Conservation (phyloP, 2,329 filamentous ascomycete genomes). For the Xylaria sp. region DNA sequence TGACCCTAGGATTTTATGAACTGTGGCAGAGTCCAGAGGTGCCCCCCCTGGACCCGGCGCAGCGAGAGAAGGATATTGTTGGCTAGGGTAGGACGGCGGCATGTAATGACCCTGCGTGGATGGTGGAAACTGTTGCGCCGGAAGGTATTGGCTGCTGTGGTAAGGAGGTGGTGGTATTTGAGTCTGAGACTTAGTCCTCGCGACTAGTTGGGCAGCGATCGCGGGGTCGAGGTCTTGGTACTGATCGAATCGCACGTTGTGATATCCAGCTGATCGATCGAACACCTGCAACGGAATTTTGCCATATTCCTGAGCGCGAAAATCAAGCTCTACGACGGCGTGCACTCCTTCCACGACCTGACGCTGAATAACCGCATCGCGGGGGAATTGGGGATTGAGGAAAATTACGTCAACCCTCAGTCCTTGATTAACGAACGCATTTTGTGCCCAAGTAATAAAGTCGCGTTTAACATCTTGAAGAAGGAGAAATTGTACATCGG, state of each 20-base stretch:
- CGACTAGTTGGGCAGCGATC: constrained; percentile 82
- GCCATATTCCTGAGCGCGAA: constrained; percentile 72
- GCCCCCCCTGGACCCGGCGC: constrained; percentile 29
- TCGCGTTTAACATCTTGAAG: constrained; percentile 80
- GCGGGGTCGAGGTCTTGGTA: constrained; percentile 84
- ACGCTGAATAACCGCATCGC: constrained; percentile 81
- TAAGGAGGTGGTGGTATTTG: constrained; percentile 42
- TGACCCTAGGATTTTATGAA: constrained; percentile 51
- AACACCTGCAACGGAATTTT: constrained; percentile 88
- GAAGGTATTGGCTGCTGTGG: constrained; percentile 47
- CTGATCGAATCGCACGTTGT: constrained; percentile 84
- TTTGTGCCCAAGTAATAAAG: constrained; percentile 85
- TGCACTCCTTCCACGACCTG: constrained; percentile 90
- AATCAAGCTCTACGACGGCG: constrained; percentile 81
- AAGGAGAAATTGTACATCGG: constrained; percentile 89
- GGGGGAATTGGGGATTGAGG: constrained; percentile 78
- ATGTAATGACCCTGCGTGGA: constrained; percentile 48
- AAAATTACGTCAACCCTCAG: constrained; percentile 83
- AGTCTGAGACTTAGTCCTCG: constrained; percentile 69
- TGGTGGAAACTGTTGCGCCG: constrained; percentile 43
- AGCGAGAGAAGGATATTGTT: constrained; percentile 38
- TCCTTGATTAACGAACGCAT: constrained; percentile 75
- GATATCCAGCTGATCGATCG: constrained; percentile 77
- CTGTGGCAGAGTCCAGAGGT: constrained; percentile 48
- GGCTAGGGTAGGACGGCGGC: constrained; percentile 37